Conservation (phyloP, 768 basidiomycete species). For the Boletus sp. region DNA sequence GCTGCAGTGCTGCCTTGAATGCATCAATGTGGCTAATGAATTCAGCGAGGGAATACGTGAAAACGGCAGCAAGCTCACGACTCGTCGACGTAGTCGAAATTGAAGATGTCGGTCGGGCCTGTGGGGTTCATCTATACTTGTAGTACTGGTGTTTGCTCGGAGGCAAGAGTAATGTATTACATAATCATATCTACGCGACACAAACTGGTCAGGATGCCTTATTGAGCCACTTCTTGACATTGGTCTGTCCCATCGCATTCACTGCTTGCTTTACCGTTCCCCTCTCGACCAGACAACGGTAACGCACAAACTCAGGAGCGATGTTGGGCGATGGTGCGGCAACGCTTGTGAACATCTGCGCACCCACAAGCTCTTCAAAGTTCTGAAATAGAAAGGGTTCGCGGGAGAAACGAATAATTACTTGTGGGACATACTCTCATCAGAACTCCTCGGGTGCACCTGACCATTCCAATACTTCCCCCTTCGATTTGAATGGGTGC, state of each 20-base stretch:
- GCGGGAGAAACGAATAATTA: neutral
- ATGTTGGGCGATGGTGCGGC: conserved; percentile 46
- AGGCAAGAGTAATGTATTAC: conserved; percentile 14
- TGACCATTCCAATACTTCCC: conserved; percentile 71
- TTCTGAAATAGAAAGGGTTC: conserved; percentile 44
- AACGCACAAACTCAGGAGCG: conserved; percentile 70
- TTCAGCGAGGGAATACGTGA: neutral
- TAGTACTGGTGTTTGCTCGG: neutral
- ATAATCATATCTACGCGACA: conserved; percentile 18
- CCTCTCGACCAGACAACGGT: conserved; percentile 62
- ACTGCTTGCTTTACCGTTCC: conserved; percentile 66
- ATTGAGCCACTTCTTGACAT: conserved; percentile 74
- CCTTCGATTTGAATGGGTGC: conserved; percentile 76
- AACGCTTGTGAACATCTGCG: conserved; percentile 53
- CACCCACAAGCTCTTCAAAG: conserved; percentile 64
- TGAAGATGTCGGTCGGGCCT: conserved; percentile 30
- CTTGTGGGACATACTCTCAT: conserved; percentile 51
- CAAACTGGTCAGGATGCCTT: conserved; percentile 39
- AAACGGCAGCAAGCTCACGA: conserved; percentile 43
- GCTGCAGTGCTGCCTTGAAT: conserved; percentile 69
- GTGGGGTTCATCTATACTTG: conserved; percentile 9
- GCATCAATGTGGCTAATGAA: conserved; percentile 60
- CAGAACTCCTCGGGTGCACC: conserved; percentile 60
- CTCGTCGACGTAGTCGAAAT: conserved; percentile 65
- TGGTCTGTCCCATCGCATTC: conserved; percentile 62